phyloP scores from a whole-genome alignment of 2,329 filamentous ascomycete species.

The Nothophoma quercina region DNA sequence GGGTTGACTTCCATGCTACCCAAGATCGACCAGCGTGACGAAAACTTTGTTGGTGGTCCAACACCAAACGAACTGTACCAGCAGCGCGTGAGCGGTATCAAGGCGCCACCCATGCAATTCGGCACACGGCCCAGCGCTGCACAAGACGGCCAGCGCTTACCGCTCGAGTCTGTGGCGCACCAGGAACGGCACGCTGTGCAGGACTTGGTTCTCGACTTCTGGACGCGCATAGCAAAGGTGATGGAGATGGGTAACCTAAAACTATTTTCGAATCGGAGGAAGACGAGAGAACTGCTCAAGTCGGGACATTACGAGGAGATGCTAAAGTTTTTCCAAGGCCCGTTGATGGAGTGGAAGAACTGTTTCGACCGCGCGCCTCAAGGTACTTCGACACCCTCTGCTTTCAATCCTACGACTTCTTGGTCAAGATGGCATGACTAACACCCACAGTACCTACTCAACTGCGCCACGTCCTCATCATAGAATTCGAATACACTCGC shows the following conservation, averaged over 20 bases:
- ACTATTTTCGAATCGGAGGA: slow-evolving; percentile 84
- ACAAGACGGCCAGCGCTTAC: slow-evolving; percentile 44
- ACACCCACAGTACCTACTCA: slow-evolving; percentile 59
- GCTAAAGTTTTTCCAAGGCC: slow-evolving; percentile 80
- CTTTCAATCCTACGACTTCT: too few relatives aligned
- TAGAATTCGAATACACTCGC: slow-evolving; percentile 94
- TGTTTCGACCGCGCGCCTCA: slow-evolving; percentile 79
- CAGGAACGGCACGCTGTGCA: slow-evolving; percentile 52
- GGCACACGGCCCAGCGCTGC: slow-evolving; percentile 37
- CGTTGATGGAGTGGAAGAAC: slow-evolving; percentile 78
- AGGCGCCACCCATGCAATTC: slow-evolving; percentile 45
- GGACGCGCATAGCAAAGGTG: slow-evolving; percentile 90
- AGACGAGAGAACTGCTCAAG: slow-evolving; percentile 88
- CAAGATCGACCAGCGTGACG: slow-evolving; percentile 41
- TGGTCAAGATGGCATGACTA: too few relatives aligned
- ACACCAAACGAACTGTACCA: slow-evolving; percentile 46
- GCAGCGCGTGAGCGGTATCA: slow-evolving; percentile 47
- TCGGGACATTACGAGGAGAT: slow-evolving; percentile 83
- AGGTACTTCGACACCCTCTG: slow-evolving; percentile 34
- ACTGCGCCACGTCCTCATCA: slow-evolving; percentile 79
- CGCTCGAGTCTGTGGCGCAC: slow-evolving; percentile 46
- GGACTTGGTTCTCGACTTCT: slow-evolving; percentile 76
- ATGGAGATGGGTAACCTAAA: slow-evolving; percentile 92
- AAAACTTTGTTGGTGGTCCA: slow-evolving; percentile 32
- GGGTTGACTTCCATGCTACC: slow-evolving; percentile 95